Evolutionary conservation across 2,329 filamentous ascomycete species (phyloP).

Genomic region (Fusarium nisikadoi): DNA sequence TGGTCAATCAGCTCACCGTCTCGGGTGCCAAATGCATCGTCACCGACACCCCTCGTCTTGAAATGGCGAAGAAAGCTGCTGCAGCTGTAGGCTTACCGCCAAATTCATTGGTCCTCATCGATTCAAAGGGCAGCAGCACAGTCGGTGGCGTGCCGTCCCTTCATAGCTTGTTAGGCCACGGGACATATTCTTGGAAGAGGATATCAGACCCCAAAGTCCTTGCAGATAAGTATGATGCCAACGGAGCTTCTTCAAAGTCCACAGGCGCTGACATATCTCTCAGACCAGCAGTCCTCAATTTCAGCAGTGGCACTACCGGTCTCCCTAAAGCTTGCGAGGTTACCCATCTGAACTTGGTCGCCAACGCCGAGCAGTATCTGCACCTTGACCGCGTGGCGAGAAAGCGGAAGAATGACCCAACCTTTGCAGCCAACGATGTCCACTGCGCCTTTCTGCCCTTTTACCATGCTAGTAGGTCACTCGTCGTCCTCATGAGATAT

Average conservation of each 20-base stretch:
- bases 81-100: background rate
- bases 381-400: background rate
- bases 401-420: background rate
- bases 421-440: background rate
- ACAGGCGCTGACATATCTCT: background rate
- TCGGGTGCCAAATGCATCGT: slow-evolving; percentile 11
- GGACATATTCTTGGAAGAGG: background rate
- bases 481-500: too few relatives aligned
- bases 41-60: background rate
- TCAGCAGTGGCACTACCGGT: slow-evolving; percentile 9
- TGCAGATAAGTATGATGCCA: background rate
- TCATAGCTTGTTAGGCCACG: background rate
- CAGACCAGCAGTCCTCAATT: background rate
- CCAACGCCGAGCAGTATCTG: slow-evolving; percentile 12
- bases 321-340: slow-evolving; percentile 3
- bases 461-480: slow-evolving; percentile 9
- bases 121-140: background rate
- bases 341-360: slow-evolving; percentile 4
- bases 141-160: background rate
- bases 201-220: background rate
- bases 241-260: accelerated
- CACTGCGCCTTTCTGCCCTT: slow-evolving; percentile 8
- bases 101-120: background rate
- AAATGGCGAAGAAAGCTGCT: background rate
- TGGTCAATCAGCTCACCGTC: background rate